Base-by-base conservation (phyloP, 2,329 filamentous ascomycete species). In the Penicillium capsulatum region DNA sequence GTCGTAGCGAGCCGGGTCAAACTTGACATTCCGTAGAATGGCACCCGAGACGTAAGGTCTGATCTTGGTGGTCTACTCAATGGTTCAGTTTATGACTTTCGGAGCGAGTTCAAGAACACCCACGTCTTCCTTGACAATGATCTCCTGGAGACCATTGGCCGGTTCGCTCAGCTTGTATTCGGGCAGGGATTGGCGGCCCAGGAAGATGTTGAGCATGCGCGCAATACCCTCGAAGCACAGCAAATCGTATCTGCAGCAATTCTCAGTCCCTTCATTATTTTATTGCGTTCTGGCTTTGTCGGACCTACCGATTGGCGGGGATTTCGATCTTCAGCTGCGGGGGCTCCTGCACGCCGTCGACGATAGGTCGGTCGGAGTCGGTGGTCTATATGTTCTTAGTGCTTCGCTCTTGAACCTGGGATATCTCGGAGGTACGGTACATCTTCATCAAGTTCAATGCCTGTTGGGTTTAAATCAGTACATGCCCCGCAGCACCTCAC, bases 311-410 rank as follows among this genome's bases (percentile, higher is more conserved):
- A 70, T 97, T 97, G 60, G 92, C 91, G 48, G 90, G 89, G 58
- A 97, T 94, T 68, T 97, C 91, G 62, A 98, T 97, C 76, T 96
- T 96, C 60, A 97, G 79, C 70, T 97, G 87, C 40, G 92, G 84
- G 36, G 87, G 80, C 69, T 94, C 87, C 68, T 94, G 85, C 54
- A 83, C 80, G 63, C 84, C 84, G 70, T 88, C 77, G 58, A 86
- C 77, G 42, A 84, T 71, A 20, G 86, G 85, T 32, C 86, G 76
- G 51, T 87, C 81, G 42, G 79, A 75, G 58, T 86, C 76, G 54
- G 87, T 84, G 34, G 86, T 92, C 71, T 71, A 55, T 40, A 34
- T 51, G 48, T 43, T 40, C 27, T 63, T 42, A 61, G 55, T 20
- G 24, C 5, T 19, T 39, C 57, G 45, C 20, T 49, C 57, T 10